phyloP scores from a whole-genome alignment of 2,329 filamentous ascomycete species.

The Xylaria sp. region DNA sequence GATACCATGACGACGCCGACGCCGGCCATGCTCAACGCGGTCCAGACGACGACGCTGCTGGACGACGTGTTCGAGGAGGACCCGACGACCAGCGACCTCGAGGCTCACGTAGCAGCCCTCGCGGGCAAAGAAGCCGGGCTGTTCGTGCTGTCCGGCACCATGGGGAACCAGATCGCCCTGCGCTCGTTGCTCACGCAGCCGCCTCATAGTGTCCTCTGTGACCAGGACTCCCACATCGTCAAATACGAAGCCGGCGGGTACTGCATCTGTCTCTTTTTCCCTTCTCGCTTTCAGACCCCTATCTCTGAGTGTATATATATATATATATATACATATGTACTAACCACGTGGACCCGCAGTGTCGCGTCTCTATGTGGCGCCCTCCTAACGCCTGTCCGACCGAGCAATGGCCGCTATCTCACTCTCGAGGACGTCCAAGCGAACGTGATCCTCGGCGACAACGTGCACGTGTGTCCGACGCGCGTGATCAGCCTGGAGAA shows the following conservation, averaged over 20 bases:
- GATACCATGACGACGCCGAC: slow-evolving; percentile 78
- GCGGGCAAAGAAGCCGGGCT: slow-evolving; percentile 74
- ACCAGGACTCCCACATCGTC: slow-evolving; percentile 74
- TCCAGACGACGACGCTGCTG: slow-evolving; percentile 73
- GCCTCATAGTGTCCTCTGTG: slow-evolving; percentile 76
- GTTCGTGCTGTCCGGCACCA: slow-evolving; percentile 80
- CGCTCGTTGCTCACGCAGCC: slow-evolving; percentile 75
- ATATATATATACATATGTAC: too few relatives aligned
- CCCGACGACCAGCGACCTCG: slow-evolving; percentile 72
- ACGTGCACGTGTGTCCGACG: slow-evolving; percentile 56
- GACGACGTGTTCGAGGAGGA: slow-evolving; percentile 82
- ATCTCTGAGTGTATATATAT: too few relatives aligned
- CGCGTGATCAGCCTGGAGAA: slow-evolving; percentile 56
- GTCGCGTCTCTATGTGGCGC: slow-evolving; percentile 73
- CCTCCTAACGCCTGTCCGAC: slow-evolving; percentile 60
- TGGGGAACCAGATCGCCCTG: slow-evolving; percentile 82
- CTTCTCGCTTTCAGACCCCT: not conserved
- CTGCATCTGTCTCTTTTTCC: not conserved
- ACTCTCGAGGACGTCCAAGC: slow-evolving; percentile 55
- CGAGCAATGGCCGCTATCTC: slow-evolving; percentile 53
- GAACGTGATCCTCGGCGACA: slow-evolving; percentile 53
- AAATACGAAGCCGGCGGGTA: slow-evolving; percentile 64
- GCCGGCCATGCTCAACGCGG: slow-evolving; percentile 75
- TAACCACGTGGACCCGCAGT: slow-evolving; percentile 34
- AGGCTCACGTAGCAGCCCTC: slow-evolving; percentile 71